phyloP scores from a whole-genome alignment of 1,284 basidiomycete genomes.

The Irpex rosettiformis region DNA sequence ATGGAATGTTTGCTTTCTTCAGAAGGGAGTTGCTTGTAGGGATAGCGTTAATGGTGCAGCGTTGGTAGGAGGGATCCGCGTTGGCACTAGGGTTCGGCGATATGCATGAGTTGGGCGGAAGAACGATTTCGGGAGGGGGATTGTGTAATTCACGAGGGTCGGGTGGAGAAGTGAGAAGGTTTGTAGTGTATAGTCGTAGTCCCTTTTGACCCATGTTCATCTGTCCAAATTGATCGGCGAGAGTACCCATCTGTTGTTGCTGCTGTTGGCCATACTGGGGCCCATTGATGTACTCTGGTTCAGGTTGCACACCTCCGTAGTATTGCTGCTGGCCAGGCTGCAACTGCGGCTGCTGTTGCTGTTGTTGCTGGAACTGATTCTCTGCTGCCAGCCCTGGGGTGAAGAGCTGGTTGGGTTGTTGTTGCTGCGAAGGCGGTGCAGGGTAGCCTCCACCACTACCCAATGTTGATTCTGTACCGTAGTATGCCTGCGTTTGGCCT shows the following conservation, averaged over 20 bases:
- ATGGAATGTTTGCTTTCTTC: conserved; percentile 90
- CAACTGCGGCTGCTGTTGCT: conserved; percentile 39
- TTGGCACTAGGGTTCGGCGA: conserved; percentile 81
- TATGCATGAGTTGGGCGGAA: conserved; percentile 82
- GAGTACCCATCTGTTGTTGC: conserved; percentile 48
- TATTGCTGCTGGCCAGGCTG: conserved; percentile 43
- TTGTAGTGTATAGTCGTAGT: conserved; percentile 76
- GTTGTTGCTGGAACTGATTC: conserved; percentile 57
- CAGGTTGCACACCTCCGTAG: conserved; percentile 39
- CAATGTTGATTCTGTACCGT: conserved; percentile 46
- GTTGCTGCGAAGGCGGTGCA: conserved; percentile 31
- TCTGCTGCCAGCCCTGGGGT: conserved; percentile 77
- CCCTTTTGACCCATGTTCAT: conserved; percentile 82
- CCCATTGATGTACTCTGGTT: conserved; percentile 59
- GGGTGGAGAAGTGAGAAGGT: conserved; percentile 86
- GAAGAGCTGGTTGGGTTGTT: conserved; percentile 66
- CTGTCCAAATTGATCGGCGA: conserved; percentile 83
- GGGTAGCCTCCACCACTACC: conserved; percentile 38
- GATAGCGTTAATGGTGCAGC: conserved; percentile 88
- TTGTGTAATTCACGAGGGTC: conserved; percentile 82
- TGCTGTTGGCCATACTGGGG: conserved; percentile 51
- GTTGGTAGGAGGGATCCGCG: conserved; percentile 90
- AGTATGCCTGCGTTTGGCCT: conserved; percentile 85
- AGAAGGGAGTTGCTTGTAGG: conserved; percentile 92
- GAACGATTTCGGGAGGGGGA: conserved; percentile 84